Evolutionary conservation across 805 yeast genomes (phyloP).

Genomic region (Wickerhamomyces canadensis): DNA sequence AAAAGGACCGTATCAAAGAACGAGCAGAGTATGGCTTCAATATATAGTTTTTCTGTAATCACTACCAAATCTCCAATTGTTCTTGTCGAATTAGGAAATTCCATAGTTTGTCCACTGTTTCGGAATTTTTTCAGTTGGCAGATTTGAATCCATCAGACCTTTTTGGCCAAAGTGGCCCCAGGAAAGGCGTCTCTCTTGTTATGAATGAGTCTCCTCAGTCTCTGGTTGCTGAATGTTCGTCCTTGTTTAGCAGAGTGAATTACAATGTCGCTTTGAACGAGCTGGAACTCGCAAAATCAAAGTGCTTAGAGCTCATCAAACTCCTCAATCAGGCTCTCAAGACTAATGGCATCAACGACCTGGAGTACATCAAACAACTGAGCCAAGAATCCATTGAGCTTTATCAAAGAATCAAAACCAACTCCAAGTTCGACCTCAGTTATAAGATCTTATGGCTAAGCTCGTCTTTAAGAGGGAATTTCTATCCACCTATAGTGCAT

Average conservation of each 20-base stretch:
- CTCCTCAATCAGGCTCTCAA: conserved; percentile 1
- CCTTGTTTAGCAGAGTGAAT: not conserved
- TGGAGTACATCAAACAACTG: not conserved
- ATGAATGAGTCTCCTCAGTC: not conserved
- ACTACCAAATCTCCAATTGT: not conserved
- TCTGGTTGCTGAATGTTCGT: not conserved
- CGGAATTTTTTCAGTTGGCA: too few species aligned
- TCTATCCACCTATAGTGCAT: conserved; percentile 1
- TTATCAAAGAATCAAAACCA: not conserved
- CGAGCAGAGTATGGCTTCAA: too few species aligned
- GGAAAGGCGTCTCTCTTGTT: not conserved
- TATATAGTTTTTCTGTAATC: too few species aligned
- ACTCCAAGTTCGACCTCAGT: not conserved
- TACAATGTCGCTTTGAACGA: not conserved
- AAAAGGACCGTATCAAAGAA: too few species aligned
- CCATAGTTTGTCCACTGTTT: too few species aligned
- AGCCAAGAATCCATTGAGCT: not conserved
- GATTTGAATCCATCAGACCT: too few species aligned
- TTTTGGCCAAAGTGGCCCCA: not conserved
- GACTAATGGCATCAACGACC: not conserved
- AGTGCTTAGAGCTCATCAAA: conserved; percentile 1
- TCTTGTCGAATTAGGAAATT: not conserved
- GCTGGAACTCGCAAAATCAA: not conserved
- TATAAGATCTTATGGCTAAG: conserved; percentile 1
- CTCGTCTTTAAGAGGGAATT: conserved; percentile 1